These are phyloP conservation scores for Botrytis fragariae DNA, from an alignment of 2,329 filamentous ascomycete species.

Conservation along the genomic window DNA sequence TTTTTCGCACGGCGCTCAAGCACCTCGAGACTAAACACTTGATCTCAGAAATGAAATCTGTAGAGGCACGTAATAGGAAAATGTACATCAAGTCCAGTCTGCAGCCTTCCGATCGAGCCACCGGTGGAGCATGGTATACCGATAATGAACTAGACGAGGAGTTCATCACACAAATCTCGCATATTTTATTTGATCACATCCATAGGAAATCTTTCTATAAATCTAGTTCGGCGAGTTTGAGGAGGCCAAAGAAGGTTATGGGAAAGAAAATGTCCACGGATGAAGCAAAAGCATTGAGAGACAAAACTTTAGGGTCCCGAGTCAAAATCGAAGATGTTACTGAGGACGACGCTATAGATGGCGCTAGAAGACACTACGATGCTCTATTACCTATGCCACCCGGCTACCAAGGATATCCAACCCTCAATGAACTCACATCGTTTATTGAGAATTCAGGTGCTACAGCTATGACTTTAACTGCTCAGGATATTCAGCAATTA, in stretches of 20 bases:
- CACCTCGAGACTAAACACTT: slow-evolving; percentile 77
- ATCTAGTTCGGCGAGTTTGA: slow-evolving; percentile 41
- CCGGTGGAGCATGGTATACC: slow-evolving; percentile 91
- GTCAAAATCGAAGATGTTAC: slow-evolving; percentile 24
- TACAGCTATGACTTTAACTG: slow-evolving; percentile 65
- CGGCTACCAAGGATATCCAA: slow-evolving; percentile 77
- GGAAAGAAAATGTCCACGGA: slow-evolving; percentile 47
- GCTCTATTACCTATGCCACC: slow-evolving; percentile 51
- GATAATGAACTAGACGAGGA: slow-evolving; percentile 86
- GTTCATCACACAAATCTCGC: slow-evolving; percentile 76
- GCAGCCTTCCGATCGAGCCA: slow-evolving; percentile 82
- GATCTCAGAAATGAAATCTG: slow-evolving; percentile 86
- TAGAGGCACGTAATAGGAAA: slow-evolving; percentile 86
- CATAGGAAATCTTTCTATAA: slow-evolving; percentile 69
- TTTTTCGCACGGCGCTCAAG: slow-evolving; percentile 79
- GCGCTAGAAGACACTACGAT: slow-evolving; percentile 27
- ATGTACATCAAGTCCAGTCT: slow-evolving; percentile 93
- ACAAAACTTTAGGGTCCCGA: slow-evolving; percentile 27
- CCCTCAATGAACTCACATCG: slow-evolving; percentile 71
- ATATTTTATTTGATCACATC: slow-evolving; percentile 71
- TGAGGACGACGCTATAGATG: slow-evolving; percentile 24
- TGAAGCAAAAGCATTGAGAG: slow-evolving; percentile 38
- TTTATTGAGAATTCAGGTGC: slow-evolving; percentile 68
- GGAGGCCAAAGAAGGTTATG: slow-evolving; percentile 55
- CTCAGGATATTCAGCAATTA: slow-evolving; percentile 79